Base-by-base conservation (phyloP, 768 basidiomycete species). In the Aureoboletus auriporus region DNA sequence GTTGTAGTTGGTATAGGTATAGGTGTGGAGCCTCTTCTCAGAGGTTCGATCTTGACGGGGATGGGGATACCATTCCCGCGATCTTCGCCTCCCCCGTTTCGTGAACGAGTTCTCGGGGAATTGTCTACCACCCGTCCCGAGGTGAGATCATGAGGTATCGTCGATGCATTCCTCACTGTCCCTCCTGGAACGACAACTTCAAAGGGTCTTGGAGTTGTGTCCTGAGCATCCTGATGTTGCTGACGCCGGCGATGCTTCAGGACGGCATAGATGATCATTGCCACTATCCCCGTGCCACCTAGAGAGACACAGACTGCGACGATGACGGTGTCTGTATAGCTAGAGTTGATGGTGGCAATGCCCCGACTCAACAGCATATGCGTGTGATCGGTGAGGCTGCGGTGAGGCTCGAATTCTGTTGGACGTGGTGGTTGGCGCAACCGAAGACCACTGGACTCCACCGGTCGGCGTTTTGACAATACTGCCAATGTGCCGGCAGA, bases 181-280 rank as follows among this genome's bases (percentile, higher is more conserved):
- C 45, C 33, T 16, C 55, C 53, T 4, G 58, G 60, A 16, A 52
- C 47, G 2, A 14, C 30, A 14, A 47, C 11, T 12, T 53, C 53
- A 38, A 57, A 65, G 4, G 64, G 64, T 34, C 65, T 60, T 8
- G 65, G 62, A 28, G 51, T 52, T 17, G 58, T 56, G 26, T 65
- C 64, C 37, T 65, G 64, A 2, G 53, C 53, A 30, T 40, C 47
- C 26, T 52, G 26, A 30, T 44, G 5, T 8, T 53, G 54, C 39
- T 29, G 51, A 33, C 50, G 54, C 20, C 62, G 42, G 28, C 51
- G 39, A 59, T 30, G 41, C 23, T 54, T 59, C 6, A 66, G 49
- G 8, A 64, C 42, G 31, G 53, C 48, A 40, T 39, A 55, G 42
- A 50, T 44, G 28, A 39, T 29, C n/a, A 47, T n/a, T 17, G 39